These are phyloP conservation scores for Blastomyces parvus DNA, from an alignment of 2,329 filamentous ascomycete genomes.

Conservation along the genomic window DNA sequence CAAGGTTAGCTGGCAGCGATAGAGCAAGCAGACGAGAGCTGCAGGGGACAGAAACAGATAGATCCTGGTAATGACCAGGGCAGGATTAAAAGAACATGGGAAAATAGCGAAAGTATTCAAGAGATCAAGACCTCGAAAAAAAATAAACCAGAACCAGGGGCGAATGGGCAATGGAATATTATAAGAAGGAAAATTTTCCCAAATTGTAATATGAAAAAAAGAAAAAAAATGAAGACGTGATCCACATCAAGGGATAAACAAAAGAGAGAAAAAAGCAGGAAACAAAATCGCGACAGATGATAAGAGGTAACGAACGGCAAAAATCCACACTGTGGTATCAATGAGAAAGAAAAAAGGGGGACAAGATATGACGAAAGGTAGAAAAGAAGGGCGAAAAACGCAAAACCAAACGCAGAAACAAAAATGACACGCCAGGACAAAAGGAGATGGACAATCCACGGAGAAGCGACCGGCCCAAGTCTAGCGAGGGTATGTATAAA, in stretches of 20 bases:
- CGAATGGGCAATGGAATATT: background rate
- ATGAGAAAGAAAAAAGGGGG: background rate
- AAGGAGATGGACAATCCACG: conserved; percentile 1
- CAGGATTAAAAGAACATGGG: background rate
- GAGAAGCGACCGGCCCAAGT: conserved; percentile 12
- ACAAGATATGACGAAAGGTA: background rate
- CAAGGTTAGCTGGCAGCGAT: too few species aligned
- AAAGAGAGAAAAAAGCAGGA: too few species aligned
- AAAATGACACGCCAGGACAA: background rate
- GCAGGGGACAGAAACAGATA: background rate
- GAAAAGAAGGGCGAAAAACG: background rate
- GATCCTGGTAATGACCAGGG: background rate
- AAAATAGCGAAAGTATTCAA: background rate
- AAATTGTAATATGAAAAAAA: background rate
- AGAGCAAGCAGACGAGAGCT: background rate
- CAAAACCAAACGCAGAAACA: background rate
- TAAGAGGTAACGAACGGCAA: conserved; percentile 5
- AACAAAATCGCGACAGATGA: background rate
- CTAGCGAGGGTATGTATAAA: conserved; percentile 14
- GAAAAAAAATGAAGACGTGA: background rate
- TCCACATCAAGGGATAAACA: background rate
- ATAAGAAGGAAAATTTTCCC: background rate
- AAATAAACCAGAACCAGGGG: background rate
- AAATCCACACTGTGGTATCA: conserved; percentile 10
- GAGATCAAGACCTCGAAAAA: background rate